Percentiles rank a stretch among this genome's conserved stretches.
phyloP scores from a whole-genome alignment of 169 alveolate species.

The Perkinsus olseni region DNA sequence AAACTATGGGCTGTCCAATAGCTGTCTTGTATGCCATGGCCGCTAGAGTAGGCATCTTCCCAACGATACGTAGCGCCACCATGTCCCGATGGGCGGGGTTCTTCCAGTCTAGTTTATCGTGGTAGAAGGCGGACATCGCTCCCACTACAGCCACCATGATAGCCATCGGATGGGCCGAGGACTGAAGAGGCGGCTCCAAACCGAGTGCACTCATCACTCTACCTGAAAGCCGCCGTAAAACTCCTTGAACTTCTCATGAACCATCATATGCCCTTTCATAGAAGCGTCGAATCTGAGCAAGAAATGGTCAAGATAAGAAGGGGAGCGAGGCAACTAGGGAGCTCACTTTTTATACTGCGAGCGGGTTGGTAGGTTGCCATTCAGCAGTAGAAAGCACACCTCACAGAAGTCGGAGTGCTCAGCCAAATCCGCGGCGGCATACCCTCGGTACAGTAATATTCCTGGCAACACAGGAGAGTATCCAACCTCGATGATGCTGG shows the following conservation, averaged over 20 bases:
- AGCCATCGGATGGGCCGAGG: conserved; percentile 72
- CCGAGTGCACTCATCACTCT: not conserved
- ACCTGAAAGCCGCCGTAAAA: conserved; percentile 54
- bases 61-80: conserved; percentile 54
- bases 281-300: too few species aligned
- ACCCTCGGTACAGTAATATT: conserved; percentile 5
- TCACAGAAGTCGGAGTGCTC: conserved; percentile 51
- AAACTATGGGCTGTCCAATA: conserved; percentile 63
- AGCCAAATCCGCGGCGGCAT: conserved; percentile 52
- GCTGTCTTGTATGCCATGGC: conserved; percentile 66
- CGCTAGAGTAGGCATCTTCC: conserved; percentile 71
- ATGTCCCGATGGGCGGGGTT: conserved; percentile 17
- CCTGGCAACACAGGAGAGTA: not conserved
- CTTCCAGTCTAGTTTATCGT: conserved; percentile 28
- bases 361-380: conserved; percentile 62
- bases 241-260: conserved; percentile 58
- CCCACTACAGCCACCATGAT: conserved; percentile 64
- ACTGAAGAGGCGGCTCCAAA: too few species aligned
- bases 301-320: not conserved
- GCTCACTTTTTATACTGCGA: conserved; percentile 41
- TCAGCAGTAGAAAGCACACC: conserved; percentile 50
- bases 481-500: not conserved
- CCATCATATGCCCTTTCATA: conserved; percentile 53
- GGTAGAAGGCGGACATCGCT: conserved; percentile 62
- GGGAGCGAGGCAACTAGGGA: not conserved